Evolutionary conservation across 805 yeast species (phyloP).

Genomic region (Monosporozyma aerobia): DNA sequence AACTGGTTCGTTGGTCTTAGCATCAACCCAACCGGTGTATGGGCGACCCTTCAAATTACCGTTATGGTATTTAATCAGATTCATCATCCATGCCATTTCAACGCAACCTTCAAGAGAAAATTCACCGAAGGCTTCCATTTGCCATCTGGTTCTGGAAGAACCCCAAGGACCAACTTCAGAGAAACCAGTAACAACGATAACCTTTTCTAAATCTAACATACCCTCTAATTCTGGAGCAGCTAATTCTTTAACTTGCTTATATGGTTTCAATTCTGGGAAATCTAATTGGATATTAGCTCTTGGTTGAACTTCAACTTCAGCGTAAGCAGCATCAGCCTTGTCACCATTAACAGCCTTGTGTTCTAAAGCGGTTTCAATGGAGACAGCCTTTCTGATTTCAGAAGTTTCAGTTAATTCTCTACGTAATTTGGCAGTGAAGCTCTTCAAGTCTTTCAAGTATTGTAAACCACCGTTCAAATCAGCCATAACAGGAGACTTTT

Average conservation of each 20-base stretch:
- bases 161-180: slow-evolving; percentile 99
- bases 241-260: slow-evolving; percentile 57
- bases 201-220: slow-evolving; percentile 82
- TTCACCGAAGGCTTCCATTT: slow-evolving; percentile 92
- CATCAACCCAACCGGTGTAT: slow-evolving; percentile 96
- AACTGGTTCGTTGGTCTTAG: slow-evolving; percentile 84
- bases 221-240: slow-evolving; percentile 74
- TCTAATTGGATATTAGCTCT: slow-evolving; percentile 90
- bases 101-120: slow-evolving; percentile 96
- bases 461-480: slow-evolving; percentile 99
- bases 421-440: slow-evolving; percentile 72
- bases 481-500: slow-evolving; percentile 91
- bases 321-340: slow-evolving; percentile 76
- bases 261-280: slow-evolving; percentile 81
- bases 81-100: slow-evolving; percentile 99
- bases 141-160: slow-evolving; percentile 98
- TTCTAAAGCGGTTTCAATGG: slow-evolving; percentile 87
- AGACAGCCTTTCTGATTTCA: slow-evolving; percentile 90
- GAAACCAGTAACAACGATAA: slow-evolving; percentile 94
- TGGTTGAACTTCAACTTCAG: slow-evolving; percentile 72
- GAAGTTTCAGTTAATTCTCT: slow-evolving; percentile 63
- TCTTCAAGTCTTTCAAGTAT: slow-evolving; percentile 84
- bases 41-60: slow-evolving; percentile 58
- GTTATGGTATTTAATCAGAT: slow-evolving; percentile 88
- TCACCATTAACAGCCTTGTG: slow-evolving; percentile 75